Percentiles rank a stretch among this genome's conserved stretches.
Conservation (phyloP, 495 filamentous ascomycete species). For the Aspergillus haitiensis region DNA sequence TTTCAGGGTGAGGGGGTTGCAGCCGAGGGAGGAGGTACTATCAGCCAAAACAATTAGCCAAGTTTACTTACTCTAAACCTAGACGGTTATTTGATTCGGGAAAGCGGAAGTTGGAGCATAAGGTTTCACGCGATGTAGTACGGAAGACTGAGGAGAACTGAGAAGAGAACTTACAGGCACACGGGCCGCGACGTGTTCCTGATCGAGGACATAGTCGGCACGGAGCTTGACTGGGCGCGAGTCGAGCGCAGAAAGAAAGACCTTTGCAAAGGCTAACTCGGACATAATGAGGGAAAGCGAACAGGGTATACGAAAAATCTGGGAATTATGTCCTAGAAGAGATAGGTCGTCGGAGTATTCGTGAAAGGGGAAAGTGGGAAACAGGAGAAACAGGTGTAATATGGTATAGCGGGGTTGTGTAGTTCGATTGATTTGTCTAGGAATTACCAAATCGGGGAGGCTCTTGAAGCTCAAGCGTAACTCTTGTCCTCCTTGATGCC, state of each 20-base stretch:
- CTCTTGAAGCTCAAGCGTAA: slow-evolving; percentile 12
- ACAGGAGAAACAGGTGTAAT: neutral
- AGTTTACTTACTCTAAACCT: neutral
- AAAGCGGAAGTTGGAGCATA: too few species aligned
- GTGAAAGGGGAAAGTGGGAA: neutral
- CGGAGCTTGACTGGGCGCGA: slow-evolving; percentile 72
- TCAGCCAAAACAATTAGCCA: slow-evolving; percentile 9
- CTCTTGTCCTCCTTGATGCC: slow-evolving; percentile 3
- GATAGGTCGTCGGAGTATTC: neutral
- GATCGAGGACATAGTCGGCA: slow-evolving; percentile 82
- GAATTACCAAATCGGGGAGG: slow-evolving; percentile 25
- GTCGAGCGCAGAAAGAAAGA: slow-evolving; percentile 78
- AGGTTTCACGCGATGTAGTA: neutral
- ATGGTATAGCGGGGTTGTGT: neutral
- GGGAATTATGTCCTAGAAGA: neutral
- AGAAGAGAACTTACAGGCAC: slow-evolving; percentile 60
- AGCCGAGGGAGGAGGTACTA: slow-evolving; percentile 50
- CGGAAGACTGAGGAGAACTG: slow-evolving; percentile 1
- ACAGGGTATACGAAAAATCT: neutral
- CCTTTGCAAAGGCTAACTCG: slow-evolving; percentile 80
- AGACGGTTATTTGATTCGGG: neutral
- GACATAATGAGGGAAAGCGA: slow-evolving; percentile 56
- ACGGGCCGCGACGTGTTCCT: slow-evolving; percentile 66
- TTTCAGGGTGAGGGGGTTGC: slow-evolving; percentile 48
- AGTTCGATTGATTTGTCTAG: neutral